Conservation (phyloP, 768 basidiomycete species). For the button mushroom (Agaricus bisporus) region DNA sequence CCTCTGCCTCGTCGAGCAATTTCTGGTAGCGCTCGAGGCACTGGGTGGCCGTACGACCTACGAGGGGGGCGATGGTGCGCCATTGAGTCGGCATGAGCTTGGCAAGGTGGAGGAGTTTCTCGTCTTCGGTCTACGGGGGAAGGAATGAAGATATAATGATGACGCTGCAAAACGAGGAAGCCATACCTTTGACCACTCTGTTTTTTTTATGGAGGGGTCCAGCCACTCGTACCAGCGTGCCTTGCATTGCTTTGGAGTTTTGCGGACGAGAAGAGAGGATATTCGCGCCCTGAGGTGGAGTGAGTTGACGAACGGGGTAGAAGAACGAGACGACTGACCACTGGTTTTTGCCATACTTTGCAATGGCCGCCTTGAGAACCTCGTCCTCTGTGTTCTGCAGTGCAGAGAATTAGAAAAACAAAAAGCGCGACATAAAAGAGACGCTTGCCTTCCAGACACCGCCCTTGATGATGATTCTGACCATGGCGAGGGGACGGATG, state of each 20-base stretch:
- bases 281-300: conserved; percentile 76
- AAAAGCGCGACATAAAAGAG: background rate
- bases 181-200: conserved; percentile 95
- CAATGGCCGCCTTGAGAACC: conserved; percentile 97
- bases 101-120: conserved; percentile 94
- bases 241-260: conserved; percentile 99
- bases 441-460: conserved; percentile 76
- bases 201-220: conserved; percentile 99
- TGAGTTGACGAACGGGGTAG: conserved; percentile 2
- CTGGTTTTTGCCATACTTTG: conserved; percentile 96
- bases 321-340: conserved; percentile 41
- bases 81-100: conserved; percentile 99
- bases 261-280: conserved; percentile 93
- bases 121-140: conserved; percentile 79
- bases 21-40: conserved; percentile 99
- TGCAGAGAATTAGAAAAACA: conserved; percentile 11
- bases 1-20: conserved; percentile 93
- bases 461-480: conserved; percentile 90
- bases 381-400: conserved; percentile 91
- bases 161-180: background rate
- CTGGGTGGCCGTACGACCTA: conserved; percentile 95
- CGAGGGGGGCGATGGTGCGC: conserved; percentile 98
- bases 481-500: no score
- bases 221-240: conserved; percentile 99
- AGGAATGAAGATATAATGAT: background rate